These are phyloP conservation scores for Thelonectria olida DNA, from an alignment of 2,329 filamentous ascomycete genomes.

Conservation along the genomic window DNA sequence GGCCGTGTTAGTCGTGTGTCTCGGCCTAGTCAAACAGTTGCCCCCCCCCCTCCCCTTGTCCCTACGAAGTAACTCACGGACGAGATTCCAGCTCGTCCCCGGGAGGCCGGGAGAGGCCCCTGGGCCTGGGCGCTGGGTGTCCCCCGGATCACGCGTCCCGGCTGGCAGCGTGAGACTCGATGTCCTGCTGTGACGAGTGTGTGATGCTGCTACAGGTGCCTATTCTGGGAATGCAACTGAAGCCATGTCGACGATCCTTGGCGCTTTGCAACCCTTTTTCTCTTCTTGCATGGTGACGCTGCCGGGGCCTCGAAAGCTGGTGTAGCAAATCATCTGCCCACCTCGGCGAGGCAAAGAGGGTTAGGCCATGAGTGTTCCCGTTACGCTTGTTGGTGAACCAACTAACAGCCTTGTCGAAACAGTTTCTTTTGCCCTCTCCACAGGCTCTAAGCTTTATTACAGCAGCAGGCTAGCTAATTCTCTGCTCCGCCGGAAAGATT, in stretches of 20 bases:
- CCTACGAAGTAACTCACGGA: too few relatives aligned
- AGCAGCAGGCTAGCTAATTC: too few relatives aligned
- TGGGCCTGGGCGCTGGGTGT: background rate
- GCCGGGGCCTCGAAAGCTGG: background rate
- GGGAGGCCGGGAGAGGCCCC: background rate
- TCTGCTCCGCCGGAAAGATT: background rate
- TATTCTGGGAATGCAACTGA: slow-evolving; percentile 17
- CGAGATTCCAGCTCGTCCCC: too few relatives aligned
- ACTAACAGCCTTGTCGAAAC: slow-evolving; percentile 1
- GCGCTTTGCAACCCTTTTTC: slow-evolving; percentile 1
- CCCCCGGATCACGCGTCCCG: slow-evolving; percentile 32
- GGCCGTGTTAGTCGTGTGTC: background rate
- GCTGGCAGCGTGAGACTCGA: too few relatives aligned
- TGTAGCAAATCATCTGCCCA: background rate
- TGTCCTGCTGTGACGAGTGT: background rate
- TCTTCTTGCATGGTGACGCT: slow-evolving; percentile 1
- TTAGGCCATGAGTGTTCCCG: background rate
- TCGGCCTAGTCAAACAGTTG: background rate
- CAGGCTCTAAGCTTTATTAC: too few relatives aligned
- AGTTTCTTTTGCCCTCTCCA: background rate
- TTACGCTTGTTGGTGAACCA: background rate
- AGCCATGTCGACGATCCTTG: background rate
- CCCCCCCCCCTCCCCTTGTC: slow-evolving; percentile 1
- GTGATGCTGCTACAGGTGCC: slow-evolving; percentile 11
- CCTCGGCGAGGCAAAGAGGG: slow-evolving; percentile 10